Base-by-base conservation (phyloP, 75 land plant species). In the Selaginella tamariscina region DNA sequence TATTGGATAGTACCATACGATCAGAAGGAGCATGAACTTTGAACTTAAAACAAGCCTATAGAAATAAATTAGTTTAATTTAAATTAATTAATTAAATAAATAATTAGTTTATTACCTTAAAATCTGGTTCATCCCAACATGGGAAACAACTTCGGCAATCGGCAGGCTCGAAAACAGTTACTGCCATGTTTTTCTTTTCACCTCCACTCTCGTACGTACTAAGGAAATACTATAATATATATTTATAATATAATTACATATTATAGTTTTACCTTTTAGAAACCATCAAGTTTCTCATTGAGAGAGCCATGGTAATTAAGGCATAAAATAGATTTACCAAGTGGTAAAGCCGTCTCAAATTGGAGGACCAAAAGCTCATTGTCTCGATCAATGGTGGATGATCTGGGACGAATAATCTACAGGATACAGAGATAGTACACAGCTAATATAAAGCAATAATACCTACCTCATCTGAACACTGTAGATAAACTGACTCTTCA, bases 1-100 rank as follows among this genome's bases (percentile, higher is more conserved):
- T 69, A 69, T 54, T 69, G 23, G 63, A 69, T 26, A 69, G 33
- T 15, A 69, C 65, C 62, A 54, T 30, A 11, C 70, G 70, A 54
- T 69, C 70, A 26, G 29, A 24, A 55, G 70, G 70, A 24, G 29
- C 65, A 54, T 54, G 65, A 9, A 69, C 70, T 18, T 0, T 69
- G 20, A 69, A 27, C 28, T 69, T 69, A 30, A 69, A 69, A 20
- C 0, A 22, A 13, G 63, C 64, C 70, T 69, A 39, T 39, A 39
- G n/a, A n/a, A n/a, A n/a, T n/a, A 39, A 15, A 39, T 39, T 5
- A 39, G 49, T 5, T 5, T 5, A 39, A 39, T 5, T 15, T n/a
- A n/a, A 39, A 15, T 39, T 15, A 39, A 15, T 5, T 5, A 15
- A 39, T 39, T 5, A 5, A 5, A 15, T 39, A 39, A 39, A 39